Base-by-base conservation (phyloP, 192 early-diverging fungal species). In the Phycomyces blakesleeanus region DNA sequence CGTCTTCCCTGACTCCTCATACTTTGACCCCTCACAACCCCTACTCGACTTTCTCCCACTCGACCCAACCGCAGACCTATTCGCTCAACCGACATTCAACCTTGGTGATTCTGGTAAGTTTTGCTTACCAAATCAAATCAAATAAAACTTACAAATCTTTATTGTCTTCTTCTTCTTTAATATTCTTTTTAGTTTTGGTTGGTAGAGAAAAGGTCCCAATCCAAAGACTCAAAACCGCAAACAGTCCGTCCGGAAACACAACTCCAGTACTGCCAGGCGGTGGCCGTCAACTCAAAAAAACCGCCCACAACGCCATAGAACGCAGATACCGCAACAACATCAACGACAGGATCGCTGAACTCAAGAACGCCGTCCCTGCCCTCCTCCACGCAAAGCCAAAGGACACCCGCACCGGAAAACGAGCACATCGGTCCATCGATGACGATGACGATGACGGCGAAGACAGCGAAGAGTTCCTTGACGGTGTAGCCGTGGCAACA, bases 281-380 rank as follows among this genome's bases (percentile, higher is more conserved):
- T 0, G 76, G 69, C 39, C 78, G 81, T 39, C 79, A 86, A 55
- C 85, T 88, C 55, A 92, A 93, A 71, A 96, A 93, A 67, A 88
- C 92, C 14, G 92, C 94, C 1, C 95, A 98, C 72, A 98, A 96
- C 62, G 94, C 93, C 2, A 95, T 98, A 29, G 95, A 98, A 72
- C 84, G 89, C 26, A 83, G 91, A 49, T 98, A 98, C 74, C 84
- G 95, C 57, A 96, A 95, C 76, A 98, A 98, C 80, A 93, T 98
- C 70, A 98, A 98, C 79, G 91, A 96, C 64, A 85, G 95, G 21
- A 96, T 98, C 44, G 77, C 84, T 40, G 93, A 96, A 42, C 80
- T 98, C 12, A 89, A 89, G 57, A 83, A 86, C 58, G 85, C 88
- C 0, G 91, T 98, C 14, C 95, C 95, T 2, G 92, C 93, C 0